Conservation (phyloP, 2,329 filamentous ascomycete species). For the Aspergillus novofumigatus region DNA sequence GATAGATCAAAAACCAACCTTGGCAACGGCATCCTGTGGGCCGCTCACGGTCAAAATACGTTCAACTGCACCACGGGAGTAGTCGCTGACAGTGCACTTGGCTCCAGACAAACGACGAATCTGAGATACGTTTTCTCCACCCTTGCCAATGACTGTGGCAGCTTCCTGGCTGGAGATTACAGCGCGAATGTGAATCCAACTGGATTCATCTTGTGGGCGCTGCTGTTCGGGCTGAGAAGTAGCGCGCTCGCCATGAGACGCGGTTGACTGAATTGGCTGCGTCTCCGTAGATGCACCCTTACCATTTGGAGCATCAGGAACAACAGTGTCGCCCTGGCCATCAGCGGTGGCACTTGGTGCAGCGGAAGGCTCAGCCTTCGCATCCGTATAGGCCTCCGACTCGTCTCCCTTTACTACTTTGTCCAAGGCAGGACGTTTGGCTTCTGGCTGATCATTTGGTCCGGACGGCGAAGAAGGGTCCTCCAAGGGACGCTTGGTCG, state of each 20-base stretch:
- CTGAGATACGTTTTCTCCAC: constrained; percentile 96
- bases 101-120: constrained; percentile 92
- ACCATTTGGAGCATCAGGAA: constrained; percentile 59
- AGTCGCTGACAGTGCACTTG: constrained; percentile 98
- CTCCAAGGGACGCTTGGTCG: constrained; percentile 85
- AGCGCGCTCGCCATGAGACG: constrained; percentile 50
- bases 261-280: constrained; percentile 57
- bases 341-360: constrained; percentile 20
- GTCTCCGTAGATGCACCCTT: constrained; percentile 50
- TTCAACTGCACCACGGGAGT: constrained; percentile 93
- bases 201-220: constrained; percentile 76
- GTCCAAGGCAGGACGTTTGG: constrained; percentile 92
- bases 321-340: constrained; percentile 62
- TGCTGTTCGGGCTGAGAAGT: constrained; percentile 38
- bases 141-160: constrained; percentile 96
- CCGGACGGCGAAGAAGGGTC: constrained; percentile 93
- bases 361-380: constrained; percentile 18
- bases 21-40: constrained; percentile 91
- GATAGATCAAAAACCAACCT: constrained; percentile 55
- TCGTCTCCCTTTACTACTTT: constrained; percentile 72
- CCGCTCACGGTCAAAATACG: constrained; percentile 97
- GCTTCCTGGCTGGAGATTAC: constrained; percentile 97
- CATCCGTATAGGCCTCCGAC: constrained; percentile 27
- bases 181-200: constrained; percentile 94
- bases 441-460: constrained; percentile 88